phyloP scores from a whole-genome alignment of 2,329 filamentous ascomycete species.

The Trichoderma arundinaceum region DNA sequence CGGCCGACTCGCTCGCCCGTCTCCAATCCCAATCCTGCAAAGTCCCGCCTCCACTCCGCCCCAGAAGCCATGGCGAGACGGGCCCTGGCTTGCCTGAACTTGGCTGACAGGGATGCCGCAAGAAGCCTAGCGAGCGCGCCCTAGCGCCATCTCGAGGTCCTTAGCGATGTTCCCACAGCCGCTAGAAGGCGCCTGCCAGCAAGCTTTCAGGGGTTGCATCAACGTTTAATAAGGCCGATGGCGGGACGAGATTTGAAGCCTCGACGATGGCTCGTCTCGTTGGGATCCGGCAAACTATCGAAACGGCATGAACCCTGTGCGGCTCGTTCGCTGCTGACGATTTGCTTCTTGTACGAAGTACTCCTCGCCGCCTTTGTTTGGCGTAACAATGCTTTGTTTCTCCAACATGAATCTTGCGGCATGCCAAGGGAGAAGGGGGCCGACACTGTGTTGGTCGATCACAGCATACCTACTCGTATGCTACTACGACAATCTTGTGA shows the following conservation, averaged over 20 bases:
- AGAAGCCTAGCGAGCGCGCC: conserved; percentile 6
- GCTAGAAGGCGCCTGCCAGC: conserved; percentile 24
- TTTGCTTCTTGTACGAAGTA: not conserved
- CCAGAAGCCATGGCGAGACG: conserved; percentile 21
- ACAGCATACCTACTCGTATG: not conserved
- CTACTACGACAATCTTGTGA: not conserved
- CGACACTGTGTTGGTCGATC: not conserved
- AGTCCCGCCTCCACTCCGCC: conserved; percentile 25
- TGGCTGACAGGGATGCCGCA: conserved; percentile 14
- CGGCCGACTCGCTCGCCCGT: conserved; percentile 10
- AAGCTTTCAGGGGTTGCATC: conserved; percentile 27
- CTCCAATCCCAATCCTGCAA: conserved; percentile 25
- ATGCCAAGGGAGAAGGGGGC: not conserved
- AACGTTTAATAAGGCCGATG: not conserved
- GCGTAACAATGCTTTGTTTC: not conserved
- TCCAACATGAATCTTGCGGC: too few relatives aligned
- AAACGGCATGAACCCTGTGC: not conserved
- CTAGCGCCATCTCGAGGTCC: conserved; percentile 14
- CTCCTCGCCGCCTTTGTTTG: not conserved
- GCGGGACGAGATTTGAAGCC: conserved; percentile 5
- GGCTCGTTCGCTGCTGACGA: not conserved
- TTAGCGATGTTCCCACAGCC: conserved; percentile 13
- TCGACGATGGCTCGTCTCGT: not conserved
- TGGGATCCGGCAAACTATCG: not conserved
- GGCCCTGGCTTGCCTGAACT: conserved; percentile 22